These are phyloP conservation scores for Pholiota molesta DNA, from an alignment of 768 basidiomycete species.

Conservation along the genomic window DNA sequence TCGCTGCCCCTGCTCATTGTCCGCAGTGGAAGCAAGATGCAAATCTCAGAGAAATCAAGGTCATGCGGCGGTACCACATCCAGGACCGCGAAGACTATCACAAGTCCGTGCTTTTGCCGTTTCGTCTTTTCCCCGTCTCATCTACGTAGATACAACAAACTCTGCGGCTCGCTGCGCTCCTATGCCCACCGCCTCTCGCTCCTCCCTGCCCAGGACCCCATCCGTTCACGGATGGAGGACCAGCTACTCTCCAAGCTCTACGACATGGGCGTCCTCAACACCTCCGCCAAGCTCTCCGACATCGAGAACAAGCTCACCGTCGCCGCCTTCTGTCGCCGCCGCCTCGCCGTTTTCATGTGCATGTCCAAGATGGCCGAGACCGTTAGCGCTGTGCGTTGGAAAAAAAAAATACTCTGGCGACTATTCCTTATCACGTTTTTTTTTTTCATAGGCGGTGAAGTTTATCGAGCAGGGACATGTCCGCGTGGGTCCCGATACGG, in stretches of 20 bases:
- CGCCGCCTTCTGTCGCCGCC: conserved; percentile 88
- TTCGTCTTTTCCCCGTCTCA: not conserved
- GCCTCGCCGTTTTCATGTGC: conserved; percentile 92
- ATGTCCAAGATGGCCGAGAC: conserved; percentile 95
- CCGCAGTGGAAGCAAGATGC: conserved; percentile 95
- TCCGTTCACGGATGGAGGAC: conserved; percentile 80
- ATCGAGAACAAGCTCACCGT: conserved; percentile 97
- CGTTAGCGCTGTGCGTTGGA: conserved; percentile 84
- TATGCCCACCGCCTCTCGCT: conserved; percentile 87
- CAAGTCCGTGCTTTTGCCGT: conserved; percentile 51
- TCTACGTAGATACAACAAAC: conserved; percentile 83
- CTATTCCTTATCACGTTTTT: conserved; percentile 1
- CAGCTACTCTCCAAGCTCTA: conserved; percentile 93
- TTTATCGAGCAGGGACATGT: conserved; percentile 99
- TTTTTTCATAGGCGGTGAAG: conserved; percentile 76
- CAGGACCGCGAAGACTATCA: conserved; percentile 94
- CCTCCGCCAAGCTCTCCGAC: conserved; percentile 88
- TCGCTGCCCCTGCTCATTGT: conserved; percentile 10
- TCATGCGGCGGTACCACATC: conserved; percentile 95
- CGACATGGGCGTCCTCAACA: conserved; percentile 92
- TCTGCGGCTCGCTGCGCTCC: conserved; percentile 84
- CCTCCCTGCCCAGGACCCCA: conserved; percentile 88
- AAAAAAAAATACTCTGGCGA: not conserved
- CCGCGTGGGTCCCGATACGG: conserved; percentile 93
- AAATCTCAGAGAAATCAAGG: conserved; percentile 85